Evolutionary conservation across 2,329 filamentous ascomycete genomes (phyloP).

Genomic region (Dactylellina drechsleri): DNA sequence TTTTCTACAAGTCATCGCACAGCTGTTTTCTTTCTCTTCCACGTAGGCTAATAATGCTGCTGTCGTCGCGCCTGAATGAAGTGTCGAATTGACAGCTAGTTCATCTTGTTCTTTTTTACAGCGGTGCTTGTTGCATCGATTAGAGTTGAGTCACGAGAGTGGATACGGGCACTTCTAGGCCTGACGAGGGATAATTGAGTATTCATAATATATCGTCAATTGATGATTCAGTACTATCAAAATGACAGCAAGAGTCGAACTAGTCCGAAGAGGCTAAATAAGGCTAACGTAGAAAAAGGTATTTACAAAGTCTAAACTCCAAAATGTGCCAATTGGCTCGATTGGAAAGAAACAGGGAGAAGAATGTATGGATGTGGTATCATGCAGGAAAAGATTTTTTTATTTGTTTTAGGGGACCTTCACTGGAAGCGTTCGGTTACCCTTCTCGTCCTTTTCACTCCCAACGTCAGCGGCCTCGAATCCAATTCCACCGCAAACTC

Average conservation of each 20-base stretch:
- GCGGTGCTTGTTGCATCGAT: too few relatives aligned
- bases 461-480: constrained; percentile 41
- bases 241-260: too few relatives aligned
- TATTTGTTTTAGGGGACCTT: background rate
- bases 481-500: constrained; percentile 51
- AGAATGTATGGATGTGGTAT: constrained; percentile 25
- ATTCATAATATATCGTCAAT: too few relatives aligned
- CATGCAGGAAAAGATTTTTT: constrained; percentile 14
- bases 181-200: too few relatives aligned
- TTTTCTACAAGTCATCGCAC: constrained; percentile 33
- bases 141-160: too few relatives aligned
- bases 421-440: constrained; percentile 32
- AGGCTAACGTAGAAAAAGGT: background rate
- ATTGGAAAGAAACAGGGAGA: constrained; percentile 2
- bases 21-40: background rate
- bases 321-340: background rate
- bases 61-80: constrained; percentile 5
- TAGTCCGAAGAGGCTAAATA: too few relatives aligned
- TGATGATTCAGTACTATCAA: too few relatives aligned
- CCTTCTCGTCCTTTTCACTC: constrained; percentile 33
- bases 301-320: background rate
- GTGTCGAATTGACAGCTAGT: constrained; percentile 1
- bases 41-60: too few relatives aligned
- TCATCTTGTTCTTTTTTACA: background rate
- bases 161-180: too few relatives aligned